phyloP scores from a whole-genome alignment of 192 early-diverging fungal species.

The Coemansia sp. region DNA sequence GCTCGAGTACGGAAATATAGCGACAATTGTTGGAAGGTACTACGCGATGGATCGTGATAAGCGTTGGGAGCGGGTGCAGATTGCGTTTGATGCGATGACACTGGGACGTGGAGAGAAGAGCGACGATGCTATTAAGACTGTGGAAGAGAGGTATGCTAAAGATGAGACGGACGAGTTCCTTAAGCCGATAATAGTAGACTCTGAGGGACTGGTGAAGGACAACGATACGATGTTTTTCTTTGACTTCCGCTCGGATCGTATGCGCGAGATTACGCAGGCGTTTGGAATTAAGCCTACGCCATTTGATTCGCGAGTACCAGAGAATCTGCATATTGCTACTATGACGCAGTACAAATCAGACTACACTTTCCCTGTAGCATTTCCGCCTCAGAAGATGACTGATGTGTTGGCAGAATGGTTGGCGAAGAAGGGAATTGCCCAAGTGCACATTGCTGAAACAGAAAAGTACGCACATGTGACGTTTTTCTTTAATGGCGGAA shows the following conservation, averaged over 20 bases:
- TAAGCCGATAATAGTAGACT: constrained; percentile 92
- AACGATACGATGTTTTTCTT: constrained; percentile 95
- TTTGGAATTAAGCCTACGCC: constrained; percentile 84
- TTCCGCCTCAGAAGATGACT: constrained; percentile 96
- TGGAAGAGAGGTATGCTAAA: constrained; percentile 83
- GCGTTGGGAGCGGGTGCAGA: constrained; percentile 97
- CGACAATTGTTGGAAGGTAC: constrained; percentile 94
- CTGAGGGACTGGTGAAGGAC: constrained; percentile 77
- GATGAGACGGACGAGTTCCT: constrained; percentile 99
- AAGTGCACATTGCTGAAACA: constrained; percentile 98
- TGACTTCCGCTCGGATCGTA: constrained; percentile 98
- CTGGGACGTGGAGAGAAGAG: constrained; percentile 74
- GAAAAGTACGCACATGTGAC: constrained; percentile 99
- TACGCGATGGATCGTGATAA: constrained; percentile 99
- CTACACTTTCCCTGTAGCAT: constrained; percentile 92
- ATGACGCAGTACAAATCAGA: constrained; percentile 99
- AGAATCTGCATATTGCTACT: constrained; percentile 81
- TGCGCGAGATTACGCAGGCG: constrained; percentile 87
- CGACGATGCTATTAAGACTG: constrained; percentile 60
- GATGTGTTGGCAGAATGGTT: constrained; percentile 98
- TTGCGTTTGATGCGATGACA: constrained; percentile 90
- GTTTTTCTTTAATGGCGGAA: constrained; percentile 99
- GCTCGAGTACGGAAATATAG: constrained; percentile 79
- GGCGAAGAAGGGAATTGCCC: constrained; percentile 78
- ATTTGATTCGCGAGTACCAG: constrained; percentile 76